Evolutionary conservation across 2,329 filamentous ascomycete genomes (phyloP).

Genomic region (Exutisphaerella laricina): DNA sequence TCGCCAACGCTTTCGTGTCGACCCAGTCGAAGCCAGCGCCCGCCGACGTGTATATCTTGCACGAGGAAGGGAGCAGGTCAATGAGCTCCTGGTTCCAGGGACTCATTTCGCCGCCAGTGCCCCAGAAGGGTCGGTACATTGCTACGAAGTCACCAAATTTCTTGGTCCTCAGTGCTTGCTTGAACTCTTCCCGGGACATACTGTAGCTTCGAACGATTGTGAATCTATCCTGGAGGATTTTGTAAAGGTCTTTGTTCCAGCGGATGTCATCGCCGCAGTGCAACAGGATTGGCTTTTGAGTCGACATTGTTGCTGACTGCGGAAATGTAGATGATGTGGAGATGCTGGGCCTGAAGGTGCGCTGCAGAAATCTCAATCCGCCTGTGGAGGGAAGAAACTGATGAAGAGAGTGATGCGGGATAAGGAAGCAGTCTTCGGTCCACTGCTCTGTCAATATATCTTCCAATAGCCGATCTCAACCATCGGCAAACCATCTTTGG

Average conservation of each 20-base stretch:
- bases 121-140: conserved; percentile 57
- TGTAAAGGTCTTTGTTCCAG: conserved; percentile 43
- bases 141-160: conserved; percentile 42
- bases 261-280: conserved; percentile 42
- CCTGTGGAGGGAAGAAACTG: not conserved
- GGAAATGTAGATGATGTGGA: not conserved
- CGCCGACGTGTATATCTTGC: conserved; percentile 54
- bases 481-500: not conserved
- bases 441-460: not conserved
- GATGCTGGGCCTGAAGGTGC: not conserved
- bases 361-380: not conserved
- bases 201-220: conserved; percentile 37
- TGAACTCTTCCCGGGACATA: conserved; percentile 38
- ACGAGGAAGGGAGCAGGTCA: conserved; percentile 46
- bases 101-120: conserved; percentile 60
- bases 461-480: conserved; percentile 1
- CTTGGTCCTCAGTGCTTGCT: conserved; percentile 34
- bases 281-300: conserved; percentile 31
- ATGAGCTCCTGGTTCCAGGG: conserved; percentile 58
- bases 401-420: not conserved
- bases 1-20: conserved; percentile 55
- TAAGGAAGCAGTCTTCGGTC: not conserved
- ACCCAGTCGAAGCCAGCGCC: conserved; percentile 61
- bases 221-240: conserved; percentile 34
- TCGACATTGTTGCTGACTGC: conserved; percentile 4